These are phyloP conservation scores for Tilletia caries DNA, from an alignment of 1,284 basidiomycete species.

Conservation along the genomic window DNA sequence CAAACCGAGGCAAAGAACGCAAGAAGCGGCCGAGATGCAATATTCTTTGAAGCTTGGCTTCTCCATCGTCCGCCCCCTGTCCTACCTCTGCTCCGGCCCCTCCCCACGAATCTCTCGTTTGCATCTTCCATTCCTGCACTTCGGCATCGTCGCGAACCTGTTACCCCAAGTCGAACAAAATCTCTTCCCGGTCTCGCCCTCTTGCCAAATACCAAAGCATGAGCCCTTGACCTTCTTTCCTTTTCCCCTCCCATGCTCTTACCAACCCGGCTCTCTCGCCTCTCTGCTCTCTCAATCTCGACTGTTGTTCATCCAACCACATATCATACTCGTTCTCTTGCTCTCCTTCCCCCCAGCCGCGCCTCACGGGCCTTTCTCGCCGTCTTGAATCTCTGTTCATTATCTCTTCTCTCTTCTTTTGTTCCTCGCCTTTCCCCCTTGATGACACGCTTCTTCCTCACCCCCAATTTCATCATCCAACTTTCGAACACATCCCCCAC, in stretches of 20 bases:
- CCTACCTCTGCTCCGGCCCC: not conserved
- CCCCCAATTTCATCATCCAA: too few species aligned
- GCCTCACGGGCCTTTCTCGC: too few species aligned
- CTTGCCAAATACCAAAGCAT: not conserved
- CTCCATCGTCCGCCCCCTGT: not conserved
- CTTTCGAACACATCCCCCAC: too few species aligned
- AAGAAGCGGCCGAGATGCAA: conserved; percentile 51
- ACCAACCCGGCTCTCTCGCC: not conserved
- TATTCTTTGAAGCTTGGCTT: conserved; percentile 35
- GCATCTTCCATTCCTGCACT: not conserved
- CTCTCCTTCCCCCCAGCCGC: not conserved
- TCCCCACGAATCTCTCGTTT: not conserved
- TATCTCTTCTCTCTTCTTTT: not conserved
- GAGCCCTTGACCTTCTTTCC: not conserved
- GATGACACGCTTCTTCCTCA: not conserved
- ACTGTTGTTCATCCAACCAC: too few species aligned
- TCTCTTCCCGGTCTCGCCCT: not conserved
- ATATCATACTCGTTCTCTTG: not conserved
- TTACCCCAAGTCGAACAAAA: not conserved
- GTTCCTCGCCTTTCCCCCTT: not conserved
- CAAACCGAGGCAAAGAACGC: conserved; percentile 32
- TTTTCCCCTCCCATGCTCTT: not conserved
- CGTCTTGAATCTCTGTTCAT: not conserved
- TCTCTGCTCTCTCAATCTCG: not conserved
- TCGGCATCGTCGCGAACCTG: not conserved